These are phyloP conservation scores for Primulina eburnea DNA, from an alignment of 257 asterid genomes.

Conservation along the genomic window DNA sequence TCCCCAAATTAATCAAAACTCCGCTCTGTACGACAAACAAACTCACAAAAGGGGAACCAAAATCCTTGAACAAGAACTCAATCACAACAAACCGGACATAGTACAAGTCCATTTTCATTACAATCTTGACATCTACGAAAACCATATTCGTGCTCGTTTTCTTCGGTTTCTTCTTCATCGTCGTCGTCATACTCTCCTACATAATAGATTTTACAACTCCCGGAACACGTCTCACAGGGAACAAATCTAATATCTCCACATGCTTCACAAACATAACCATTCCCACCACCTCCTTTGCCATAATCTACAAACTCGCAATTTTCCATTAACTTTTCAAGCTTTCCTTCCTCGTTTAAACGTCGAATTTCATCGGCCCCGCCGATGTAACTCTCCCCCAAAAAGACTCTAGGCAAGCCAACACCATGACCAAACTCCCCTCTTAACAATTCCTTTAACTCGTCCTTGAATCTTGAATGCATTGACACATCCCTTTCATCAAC, in stretches of 20 bases:
- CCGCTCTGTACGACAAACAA: conserved; percentile 31
- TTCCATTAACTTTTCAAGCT: conserved; percentile 63
- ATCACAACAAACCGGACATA: conserved; percentile 77
- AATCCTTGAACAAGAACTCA: conserved; percentile 14
- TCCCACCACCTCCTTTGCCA: conserved; percentile 24
- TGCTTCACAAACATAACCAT: conserved; percentile 53
- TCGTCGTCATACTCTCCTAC: conserved; percentile 51
- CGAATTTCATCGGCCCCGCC: conserved; percentile 91
- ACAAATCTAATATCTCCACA: conserved; percentile 86
- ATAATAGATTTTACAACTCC: conserved; percentile 78
- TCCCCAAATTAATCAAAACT: conserved; percentile 26
- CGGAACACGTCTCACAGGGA: conserved; percentile 88
- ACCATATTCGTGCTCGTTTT: conserved; percentile 46
- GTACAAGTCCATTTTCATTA: conserved; percentile 75
- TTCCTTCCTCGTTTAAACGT: conserved; percentile 69
- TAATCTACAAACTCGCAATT: conserved; percentile 54
- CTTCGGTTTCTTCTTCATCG: conserved; percentile 9
- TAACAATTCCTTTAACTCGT: conserved; percentile 62
- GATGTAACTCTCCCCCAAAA: conserved; percentile 47
- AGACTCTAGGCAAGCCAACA: conserved; percentile 65
- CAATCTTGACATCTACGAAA: conserved; percentile 83
- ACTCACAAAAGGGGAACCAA: neutral
- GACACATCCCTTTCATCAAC: conserved; percentile 92
- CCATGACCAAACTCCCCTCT: conserved; percentile 41
- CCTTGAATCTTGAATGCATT: conserved; percentile 90